phyloP scores from a whole-genome alignment of 176 grass and related monocot species.

The Triticum timopheevii region DNA sequence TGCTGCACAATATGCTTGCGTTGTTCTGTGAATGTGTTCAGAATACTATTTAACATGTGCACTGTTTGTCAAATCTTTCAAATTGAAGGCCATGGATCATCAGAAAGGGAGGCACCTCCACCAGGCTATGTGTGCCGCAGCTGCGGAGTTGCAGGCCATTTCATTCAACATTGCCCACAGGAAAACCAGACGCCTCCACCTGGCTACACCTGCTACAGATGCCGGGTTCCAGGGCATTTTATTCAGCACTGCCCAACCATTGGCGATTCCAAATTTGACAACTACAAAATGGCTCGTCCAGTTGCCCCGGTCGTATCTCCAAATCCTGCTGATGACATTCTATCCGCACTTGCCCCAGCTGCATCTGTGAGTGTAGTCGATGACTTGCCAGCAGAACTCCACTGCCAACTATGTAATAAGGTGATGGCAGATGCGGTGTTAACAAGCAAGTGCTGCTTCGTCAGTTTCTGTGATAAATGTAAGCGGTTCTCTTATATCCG shows the following conservation, averaged over 20 bases:
- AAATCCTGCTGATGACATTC: conserved; percentile 38
- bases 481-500: conserved; percentile 31
- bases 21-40: not conserved
- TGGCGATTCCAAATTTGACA: conserved; percentile 49
- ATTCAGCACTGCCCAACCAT: conserved; percentile 68
- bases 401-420: conserved; percentile 53
- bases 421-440: conserved; percentile 61
- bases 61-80: conserved; percentile 21
- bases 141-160: conserved; percentile 63
- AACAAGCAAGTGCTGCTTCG: conserved; percentile 63
- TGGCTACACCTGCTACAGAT: conserved; percentile 66
- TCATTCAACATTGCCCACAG: conserved; percentile 60
- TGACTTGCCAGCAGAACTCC: conserved; percentile 59
- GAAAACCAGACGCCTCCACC: conserved; percentile 46
- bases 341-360: conserved; percentile 36
- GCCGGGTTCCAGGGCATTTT: conserved; percentile 63
- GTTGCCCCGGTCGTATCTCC: conserved; percentile 35
- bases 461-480: conserved; percentile 84
- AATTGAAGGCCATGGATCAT: conserved; percentile 38
- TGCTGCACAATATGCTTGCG: not conserved
- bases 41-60: not conserved
- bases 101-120: conserved; percentile 46
- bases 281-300: conserved; percentile 34
- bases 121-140: conserved; percentile 57
- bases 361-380: conserved; percentile 28